Conservation (phyloP, 2,329 filamentous ascomycete species). For the Curvularia lunata region DNA sequence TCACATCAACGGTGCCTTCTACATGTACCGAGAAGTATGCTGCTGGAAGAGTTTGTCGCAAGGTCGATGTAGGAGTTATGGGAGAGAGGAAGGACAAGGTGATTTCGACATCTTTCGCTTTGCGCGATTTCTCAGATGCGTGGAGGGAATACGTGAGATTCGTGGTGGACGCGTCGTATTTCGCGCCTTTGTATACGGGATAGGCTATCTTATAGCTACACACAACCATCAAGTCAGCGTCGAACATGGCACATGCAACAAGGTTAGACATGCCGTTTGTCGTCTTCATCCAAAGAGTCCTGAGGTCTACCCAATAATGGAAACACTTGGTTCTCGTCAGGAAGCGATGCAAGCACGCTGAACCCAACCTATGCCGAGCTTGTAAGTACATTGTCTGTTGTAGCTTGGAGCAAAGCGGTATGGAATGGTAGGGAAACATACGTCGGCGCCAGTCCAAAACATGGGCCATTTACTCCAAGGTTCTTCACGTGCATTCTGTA, state of each 20-base stretch:
- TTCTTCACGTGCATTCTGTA: conserved; percentile 70
- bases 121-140: conserved; percentile 44
- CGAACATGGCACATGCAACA: neutral
- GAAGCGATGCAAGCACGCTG: conserved; percentile 66
- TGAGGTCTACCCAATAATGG: conserved; percentile 70
- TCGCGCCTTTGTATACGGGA: conserved; percentile 65
- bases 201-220: conserved; percentile 62
- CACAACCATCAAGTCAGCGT: conserved; percentile 2
- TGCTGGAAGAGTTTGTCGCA: conserved; percentile 82
- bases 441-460: conserved; percentile 76
- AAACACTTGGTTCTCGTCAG: conserved; percentile 65
- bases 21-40: conserved; percentile 77
- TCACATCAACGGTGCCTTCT: conserved; percentile 64
- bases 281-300: conserved; percentile 60
- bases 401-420: neutral
- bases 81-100: conserved; percentile 74
- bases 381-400: conserved; percentile 17
- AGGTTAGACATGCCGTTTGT: conserved; percentile 47
- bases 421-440: conserved; percentile 33
- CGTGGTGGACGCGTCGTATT: conserved; percentile 73
- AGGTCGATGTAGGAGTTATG: conserved; percentile 79
- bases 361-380: conserved; percentile 60
- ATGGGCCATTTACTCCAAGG: conserved; percentile 89
- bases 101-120: conserved; percentile 58
- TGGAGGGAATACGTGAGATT: conserved; percentile 70